phyloP scores from a whole-genome alignment of 164 flowering plant species.

The Warburgia ugandensis region DNA sequence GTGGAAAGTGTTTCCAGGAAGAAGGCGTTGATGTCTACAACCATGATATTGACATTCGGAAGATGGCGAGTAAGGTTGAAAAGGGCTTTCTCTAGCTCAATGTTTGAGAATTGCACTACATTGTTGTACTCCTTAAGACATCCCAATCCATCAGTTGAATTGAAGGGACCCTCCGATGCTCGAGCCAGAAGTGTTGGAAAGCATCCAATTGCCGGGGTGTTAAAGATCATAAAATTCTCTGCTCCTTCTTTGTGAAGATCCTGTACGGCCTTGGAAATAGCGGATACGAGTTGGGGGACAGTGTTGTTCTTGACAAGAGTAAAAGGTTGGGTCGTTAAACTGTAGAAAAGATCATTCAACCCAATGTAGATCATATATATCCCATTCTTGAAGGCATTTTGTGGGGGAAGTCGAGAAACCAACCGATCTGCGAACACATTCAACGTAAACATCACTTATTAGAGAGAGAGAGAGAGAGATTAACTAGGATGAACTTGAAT shows the following conservation, averaged over 20 bases:
- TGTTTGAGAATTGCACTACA: slow-evolving; percentile 11
- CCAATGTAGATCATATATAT: slow-evolving; percentile 20
- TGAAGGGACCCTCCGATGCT: slow-evolving; percentile 16
- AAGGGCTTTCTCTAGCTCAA: slow-evolving; percentile 11
- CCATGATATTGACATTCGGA: slow-evolving; percentile 4
- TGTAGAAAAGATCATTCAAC: slow-evolving; percentile 9
- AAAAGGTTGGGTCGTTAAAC: background rate
- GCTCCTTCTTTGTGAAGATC: slow-evolving; percentile 22
- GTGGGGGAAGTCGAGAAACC: slow-evolving; percentile 9
- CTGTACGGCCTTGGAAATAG: slow-evolving; percentile 20
- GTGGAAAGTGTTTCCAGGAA: slow-evolving; percentile 6
- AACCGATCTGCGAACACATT: background rate
- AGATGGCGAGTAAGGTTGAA: slow-evolving; percentile 2
- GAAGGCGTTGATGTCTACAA: slow-evolving; percentile 18
- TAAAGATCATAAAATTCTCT: slow-evolving; percentile 17
- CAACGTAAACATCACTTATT: no score
- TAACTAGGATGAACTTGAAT: no score
- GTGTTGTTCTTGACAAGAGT: slow-evolving; percentile 3
- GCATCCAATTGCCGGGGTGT: slow-evolving; percentile 19
- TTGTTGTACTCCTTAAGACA: slow-evolving; percentile 20
- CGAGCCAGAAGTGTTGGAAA: slow-evolving; percentile 9
- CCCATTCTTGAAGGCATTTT: slow-evolving; percentile 16
- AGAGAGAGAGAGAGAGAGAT: no score
- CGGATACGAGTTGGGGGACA: slow-evolving; percentile 11
- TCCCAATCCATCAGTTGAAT: slow-evolving; percentile 17